These are phyloP conservation scores for Colletotrichum godetiae DNA, from an alignment of 2,329 filamentous ascomycete genomes.

Conservation along the genomic window DNA sequence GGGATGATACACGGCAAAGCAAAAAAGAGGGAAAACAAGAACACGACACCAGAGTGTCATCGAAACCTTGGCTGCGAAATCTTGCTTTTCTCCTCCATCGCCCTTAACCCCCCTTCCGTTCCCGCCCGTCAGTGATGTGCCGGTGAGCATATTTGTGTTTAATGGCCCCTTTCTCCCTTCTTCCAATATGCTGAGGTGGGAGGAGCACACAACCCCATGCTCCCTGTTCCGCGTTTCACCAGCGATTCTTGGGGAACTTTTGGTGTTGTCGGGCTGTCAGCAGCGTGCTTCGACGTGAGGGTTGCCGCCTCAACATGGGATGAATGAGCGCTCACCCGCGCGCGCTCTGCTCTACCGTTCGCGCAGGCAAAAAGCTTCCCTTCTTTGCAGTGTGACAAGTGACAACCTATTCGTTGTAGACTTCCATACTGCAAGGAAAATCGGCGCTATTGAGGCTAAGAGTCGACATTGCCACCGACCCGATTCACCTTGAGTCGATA, in stretches of 20 bases:
- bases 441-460: not conserved
- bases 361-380: not conserved
- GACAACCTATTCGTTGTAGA: too few species aligned
- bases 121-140: not conserved
- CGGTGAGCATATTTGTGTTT: not conserved
- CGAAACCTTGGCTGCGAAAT: conserved; percentile 6
- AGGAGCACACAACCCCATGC: not conserved
- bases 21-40: not conserved
- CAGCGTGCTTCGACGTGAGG: not conserved
- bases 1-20: not conserved
- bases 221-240: conserved; percentile 1
- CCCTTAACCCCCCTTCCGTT: not conserved
- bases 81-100: not conserved
- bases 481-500: not conserved
- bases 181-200: not conserved
- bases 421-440: too few species aligned
- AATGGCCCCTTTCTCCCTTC: not conserved
- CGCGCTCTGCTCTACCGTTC: not conserved
- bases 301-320: not conserved
- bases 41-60: not conserved
- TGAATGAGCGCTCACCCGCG: not conserved
- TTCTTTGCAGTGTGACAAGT: not conserved
- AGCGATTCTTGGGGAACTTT: not conserved
- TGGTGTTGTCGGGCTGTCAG: not conserved
- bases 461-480: not conserved